Base-by-base conservation (phyloP, 1,284 basidiomycete species). In the Testicularia cyperi region DNA sequence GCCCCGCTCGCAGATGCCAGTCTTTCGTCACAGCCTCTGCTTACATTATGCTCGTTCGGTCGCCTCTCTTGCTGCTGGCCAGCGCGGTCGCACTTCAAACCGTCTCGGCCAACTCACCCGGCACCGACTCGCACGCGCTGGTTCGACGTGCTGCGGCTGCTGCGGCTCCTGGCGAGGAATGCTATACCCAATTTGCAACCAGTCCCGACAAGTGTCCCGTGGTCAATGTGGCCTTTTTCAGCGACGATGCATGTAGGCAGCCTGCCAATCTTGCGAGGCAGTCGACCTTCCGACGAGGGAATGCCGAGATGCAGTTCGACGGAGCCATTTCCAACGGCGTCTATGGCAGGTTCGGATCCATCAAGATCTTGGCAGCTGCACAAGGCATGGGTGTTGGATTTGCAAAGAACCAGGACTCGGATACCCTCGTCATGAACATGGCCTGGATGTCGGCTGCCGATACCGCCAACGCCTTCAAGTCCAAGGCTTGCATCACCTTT, bases 241-340 rank as follows among this genome's bases (percentile, higher is more conserved):
- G 32, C 24, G 57, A 61, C 14, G 26, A 18, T 3, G 13, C 28
- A 0, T 61, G 57, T 36, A 15, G 22, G 14, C 14, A 42, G 24
- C 51, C 57, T n/a, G 38, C 45, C 10, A 3, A 14, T 4, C 51
- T 54, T 5, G 22, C 23, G n/a, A 2, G 29, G 26, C 3, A 38
- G 21, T 5, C 6, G 6, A 3, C 33, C 12, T 10, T 51, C 13
- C 42, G 42, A 28, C 33, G 47, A 16, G 43, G 32, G 31, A 61
- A 61, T 33, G 27, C 35, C 27, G 35, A 61, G 37, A 42, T 61
- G 51, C 21, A 46, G 12, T 61, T 40, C 10, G 57, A 61, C 3
- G 38, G 45, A 3, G 22, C 51, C 1, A 35, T 61, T 2, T 25
- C 57, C 7, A 35, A 40, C 19, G 38, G 42, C 20, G 13, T 51